Base-by-base conservation (phyloP, 495 filamentous ascomycete species). In the Trichoderma virens region DNA sequence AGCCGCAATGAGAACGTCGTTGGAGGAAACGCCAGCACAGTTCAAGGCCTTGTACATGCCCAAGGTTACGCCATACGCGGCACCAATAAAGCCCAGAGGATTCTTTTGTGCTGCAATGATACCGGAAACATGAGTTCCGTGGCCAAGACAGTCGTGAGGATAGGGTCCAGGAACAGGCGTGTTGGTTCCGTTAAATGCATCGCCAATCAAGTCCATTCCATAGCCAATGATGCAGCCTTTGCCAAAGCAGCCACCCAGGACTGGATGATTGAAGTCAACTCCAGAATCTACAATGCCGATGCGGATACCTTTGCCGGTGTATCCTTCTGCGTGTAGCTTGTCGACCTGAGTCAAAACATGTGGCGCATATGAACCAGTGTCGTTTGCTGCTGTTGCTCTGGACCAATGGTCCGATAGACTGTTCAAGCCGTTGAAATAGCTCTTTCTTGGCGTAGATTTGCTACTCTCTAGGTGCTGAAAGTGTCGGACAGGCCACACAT, bases 31-130 rank as follows among this genome's bases (percentile, higher is more conserved):
- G 38, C 75, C 74, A 18, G 61, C 64, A 72, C 81, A 84, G 62
- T 82, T 81, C 61, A 85, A 80, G n/a, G 85, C 81, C 47, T 82
- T 81, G 67, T 80, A 86, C 51, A 76, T 74, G 54, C 82, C 82
- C 11, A 86, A 73, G 1, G 75, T 81, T 30, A 82, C 83, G 60
- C 75, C 82, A 8, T 78, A 71, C 3, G 83, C 83, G 13, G 82
- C 83, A 16, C 83, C 83, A 23, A 82, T 74, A 63, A 86, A 84
- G n/a, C 79, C 76, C 20, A 78, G 75, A 5, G 74, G 68, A 67
- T 81, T 76, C 60, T 79, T 77, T 65, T 84, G 77, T 0, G 79
- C 83, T 5, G 82, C 83, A 54, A 86, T 82, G 64, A 81, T 83
- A 34, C 82, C 82, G 16, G 79, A 68, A 20, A 84, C 82, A 66